Evolutionary conservation across 2,329 filamentous ascomycete genomes (phyloP), one percentile per base, ranked within the genome.

Genomic region (Fonsecaea nubica): DNA sequence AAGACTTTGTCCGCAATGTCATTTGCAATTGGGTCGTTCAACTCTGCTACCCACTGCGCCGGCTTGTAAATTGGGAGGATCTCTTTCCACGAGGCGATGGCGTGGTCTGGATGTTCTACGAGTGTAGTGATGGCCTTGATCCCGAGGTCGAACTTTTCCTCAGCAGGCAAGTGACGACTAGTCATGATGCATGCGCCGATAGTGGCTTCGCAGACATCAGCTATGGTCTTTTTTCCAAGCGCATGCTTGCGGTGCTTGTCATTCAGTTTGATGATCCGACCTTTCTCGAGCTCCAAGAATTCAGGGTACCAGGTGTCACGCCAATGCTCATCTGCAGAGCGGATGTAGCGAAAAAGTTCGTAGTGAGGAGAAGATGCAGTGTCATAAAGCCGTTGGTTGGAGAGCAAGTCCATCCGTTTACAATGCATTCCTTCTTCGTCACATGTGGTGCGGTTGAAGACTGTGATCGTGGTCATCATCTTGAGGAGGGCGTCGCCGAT

Each of bases 401-500:
- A 97, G 15, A 98, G 85, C 73, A 98, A 85, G 21, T 90, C 76
- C 94, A 98, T 98, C 15, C 95, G 89, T 72, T 92, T 89, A 7
- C 96, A 91, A 74, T 99, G 95, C 72, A 92, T 95, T 63, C 92
- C 88, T 75, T 99, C 95, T 70, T 92, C 88, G 68, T 90, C 87
- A 56, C 91, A 86, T 0, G 92, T 92, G 21, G 91, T 88, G 33
- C 88, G 84, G 0, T 90, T 90, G 75, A 91, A 98, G 0, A 96
- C 83, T 0, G 93, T 89, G 61, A 99, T 93, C 0, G 93, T 94
- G 0, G 94, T 97, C 10, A 92, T 92, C 89, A 97, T 94, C 79
- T 99, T 99, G 66, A 99, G 83, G 74, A 97, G 97, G 38, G 90
- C 91, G 76, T 99, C 95, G 0, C 95, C 95, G 1, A 98, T 84